These are phyloP conservation scores for Heracleum sosnowskyi DNA, from an alignment of 129 eudicot species.

Conservation along the genomic window DNA sequence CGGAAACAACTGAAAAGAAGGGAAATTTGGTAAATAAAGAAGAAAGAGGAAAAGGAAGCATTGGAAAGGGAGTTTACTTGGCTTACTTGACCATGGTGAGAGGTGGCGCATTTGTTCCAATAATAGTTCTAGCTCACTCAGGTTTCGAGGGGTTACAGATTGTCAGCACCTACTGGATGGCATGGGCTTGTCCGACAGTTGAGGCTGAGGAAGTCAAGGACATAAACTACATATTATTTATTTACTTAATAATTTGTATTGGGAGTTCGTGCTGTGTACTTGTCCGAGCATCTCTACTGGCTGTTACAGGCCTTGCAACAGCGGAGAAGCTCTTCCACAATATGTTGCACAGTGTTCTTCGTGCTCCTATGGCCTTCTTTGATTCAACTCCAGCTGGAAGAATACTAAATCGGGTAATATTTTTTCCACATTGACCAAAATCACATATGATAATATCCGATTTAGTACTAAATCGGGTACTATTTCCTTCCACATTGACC, in stretches of 20 bases:
- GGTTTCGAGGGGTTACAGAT: slow-evolving; percentile 68
- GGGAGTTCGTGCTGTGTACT: slow-evolving; percentile 69
- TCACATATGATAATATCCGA: not conserved
- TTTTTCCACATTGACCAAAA: not conserved
- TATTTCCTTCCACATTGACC: not conserved
- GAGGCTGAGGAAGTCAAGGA: slow-evolving; percentile 35
- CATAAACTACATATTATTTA: slow-evolving; percentile 47
- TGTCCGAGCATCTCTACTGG: slow-evolving; percentile 51
- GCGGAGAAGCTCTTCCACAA: slow-evolving; percentile 68
- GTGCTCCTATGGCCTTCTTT: slow-evolving; percentile 91
- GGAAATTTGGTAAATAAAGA: slow-evolving; percentile 79
- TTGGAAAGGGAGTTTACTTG: slow-evolving; percentile 80
- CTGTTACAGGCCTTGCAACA: slow-evolving; percentile 52
- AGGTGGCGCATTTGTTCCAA: slow-evolving; percentile 69
- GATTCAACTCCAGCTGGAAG: slow-evolving; percentile 94
- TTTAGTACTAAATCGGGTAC: too few relatives aligned
- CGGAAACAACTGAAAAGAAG: slow-evolving; percentile 52
- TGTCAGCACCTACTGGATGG: slow-evolving; percentile 92
- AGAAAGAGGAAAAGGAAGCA: slow-evolving; percentile 89
- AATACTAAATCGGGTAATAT: slow-evolving; percentile 72
- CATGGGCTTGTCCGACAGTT: slow-evolving; percentile 90
- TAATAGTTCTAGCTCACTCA: slow-evolving; percentile 70
- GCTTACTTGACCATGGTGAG: slow-evolving; percentile 68
- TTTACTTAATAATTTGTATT: slow-evolving; percentile 64
- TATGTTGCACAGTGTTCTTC: slow-evolving; percentile 59